Percentiles rank a stretch among this genome's conserved stretches.
Conservation (phyloP, 257 asterid genomes). For the Solanum okadae region DNA sequence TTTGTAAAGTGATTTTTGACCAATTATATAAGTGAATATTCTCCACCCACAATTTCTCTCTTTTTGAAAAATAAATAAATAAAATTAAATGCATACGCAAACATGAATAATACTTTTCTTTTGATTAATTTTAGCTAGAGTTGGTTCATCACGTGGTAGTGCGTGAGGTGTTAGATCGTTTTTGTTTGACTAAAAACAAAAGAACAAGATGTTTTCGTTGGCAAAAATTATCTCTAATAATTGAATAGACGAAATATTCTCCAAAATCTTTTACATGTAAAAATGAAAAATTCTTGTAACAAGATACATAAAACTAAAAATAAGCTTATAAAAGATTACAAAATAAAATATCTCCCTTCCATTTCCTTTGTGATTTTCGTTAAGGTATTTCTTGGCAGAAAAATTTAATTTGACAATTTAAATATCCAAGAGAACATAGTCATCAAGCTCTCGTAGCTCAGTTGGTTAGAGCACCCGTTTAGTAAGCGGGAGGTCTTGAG, state of each 20-base stretch:
- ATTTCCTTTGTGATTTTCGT: background rate
- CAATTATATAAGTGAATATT: background rate
- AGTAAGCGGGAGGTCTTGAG: slow-evolving; percentile 99
- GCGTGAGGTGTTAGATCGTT: background rate
- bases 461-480: slow-evolving; percentile 98
- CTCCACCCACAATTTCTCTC: background rate
- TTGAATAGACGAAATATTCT: too few species aligned
- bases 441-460: slow-evolving; percentile 71
- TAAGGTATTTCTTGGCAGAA: background rate
- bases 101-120: too few species aligned
- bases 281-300: background rate
- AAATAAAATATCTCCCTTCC: background rate
- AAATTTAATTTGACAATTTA: too few species aligned
- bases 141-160: background rate
- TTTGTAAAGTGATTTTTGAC: too few species aligned
- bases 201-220: background rate
- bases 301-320: background rate
- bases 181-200: background rate
- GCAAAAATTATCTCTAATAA: background rate
- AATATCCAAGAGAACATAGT: background rate
- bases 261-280: too few species aligned
- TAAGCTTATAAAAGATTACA: background rate
- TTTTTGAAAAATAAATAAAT: too few species aligned
- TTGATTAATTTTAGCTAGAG: background rate
- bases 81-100: background rate